These are phyloP conservation scores for Asterochloris erici DNA, from an alignment of 139 green algal species.

Conservation along the genomic window DNA sequence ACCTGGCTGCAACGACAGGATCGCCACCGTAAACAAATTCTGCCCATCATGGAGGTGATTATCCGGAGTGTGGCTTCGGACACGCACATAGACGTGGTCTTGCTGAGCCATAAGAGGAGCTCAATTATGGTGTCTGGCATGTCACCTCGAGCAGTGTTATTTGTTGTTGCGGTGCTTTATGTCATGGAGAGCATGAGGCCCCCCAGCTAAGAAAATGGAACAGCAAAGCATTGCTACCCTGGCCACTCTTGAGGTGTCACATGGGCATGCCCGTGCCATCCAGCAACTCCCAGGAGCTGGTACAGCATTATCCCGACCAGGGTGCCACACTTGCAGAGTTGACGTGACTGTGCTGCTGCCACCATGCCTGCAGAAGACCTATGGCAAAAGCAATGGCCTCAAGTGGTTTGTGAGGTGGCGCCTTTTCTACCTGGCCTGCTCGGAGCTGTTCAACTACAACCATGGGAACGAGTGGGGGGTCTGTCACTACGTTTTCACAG, in stretches of 20 bases:
- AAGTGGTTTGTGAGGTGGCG: conserved; percentile 77
- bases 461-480: conserved; percentile 86
- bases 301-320: background rate
- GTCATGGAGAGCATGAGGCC: background rate
- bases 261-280: too few relatives aligned
- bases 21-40: conserved; percentile 21
- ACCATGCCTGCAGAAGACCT: conserved; percentile 43
- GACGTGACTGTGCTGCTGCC: background rate
- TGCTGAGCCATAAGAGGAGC: too few relatives aligned
- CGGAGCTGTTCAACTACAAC: conserved; percentile 87
- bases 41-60: conserved; percentile 41
- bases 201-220: background rate
- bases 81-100: background rate
- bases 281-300: background rate
- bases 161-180: background rate
- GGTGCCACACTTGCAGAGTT: background rate
- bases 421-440: conserved; percentile 88
- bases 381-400: conserved; percentile 51
- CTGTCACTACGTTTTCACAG: conserved; percentile 63
- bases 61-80: background rate
- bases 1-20: conserved; percentile 86
- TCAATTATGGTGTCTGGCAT: too few relatives aligned
- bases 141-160: background rate
- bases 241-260: background rate
- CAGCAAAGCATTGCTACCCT: background rate